A percentile compares a stretch with the other conserved stretches of the same genome.
Conservation (phyloP, 2,329 filamentous ascomycete genomes). For the Penicillium sp. region DNA sequence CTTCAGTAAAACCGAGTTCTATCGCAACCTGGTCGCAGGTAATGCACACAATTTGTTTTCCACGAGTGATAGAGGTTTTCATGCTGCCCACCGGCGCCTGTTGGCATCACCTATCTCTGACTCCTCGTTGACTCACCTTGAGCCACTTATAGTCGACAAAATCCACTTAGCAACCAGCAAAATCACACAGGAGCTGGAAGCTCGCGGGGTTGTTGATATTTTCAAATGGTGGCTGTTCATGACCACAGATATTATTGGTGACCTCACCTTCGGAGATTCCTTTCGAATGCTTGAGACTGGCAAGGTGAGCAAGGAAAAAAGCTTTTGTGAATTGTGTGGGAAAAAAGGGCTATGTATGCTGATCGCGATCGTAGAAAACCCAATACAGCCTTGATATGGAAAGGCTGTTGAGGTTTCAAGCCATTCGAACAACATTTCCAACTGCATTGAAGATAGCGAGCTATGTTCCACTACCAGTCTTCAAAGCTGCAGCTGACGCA, state of each 20-base stretch:
- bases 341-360: not conserved
- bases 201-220: conserved; percentile 44
- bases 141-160: conserved; percentile 43
- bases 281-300: conserved; percentile 54
- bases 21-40: conserved; percentile 23
- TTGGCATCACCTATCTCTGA: conserved; percentile 37
- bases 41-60: conserved; percentile 41
- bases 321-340: not conserved
- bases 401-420: conserved; percentile 13
- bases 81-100: conserved; percentile 45
- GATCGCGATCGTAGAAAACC: conserved; percentile 35
- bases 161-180: conserved; percentile 43
- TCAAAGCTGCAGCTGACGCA: conserved; percentile 20
- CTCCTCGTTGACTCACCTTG: conserved; percentile 29
- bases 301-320: conserved; percentile 34
- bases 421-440: conserved; percentile 29
- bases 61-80: conserved; percentile 41
- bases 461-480: conserved; percentile 25
- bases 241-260: conserved; percentile 55
- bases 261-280: conserved; percentile 57
- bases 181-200: conserved; percentile 49
- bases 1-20: conserved; percentile 39
- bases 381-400: conserved; percentile 45
- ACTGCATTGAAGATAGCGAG: conserved; percentile 18
- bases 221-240: conserved; percentile 57